Evolutionary conservation across 1,139 yeast genomes (phyloP), one percentile per base, ranked within the genome.

Genomic region (Hemisphaericaspora xylofermentans): DNA sequence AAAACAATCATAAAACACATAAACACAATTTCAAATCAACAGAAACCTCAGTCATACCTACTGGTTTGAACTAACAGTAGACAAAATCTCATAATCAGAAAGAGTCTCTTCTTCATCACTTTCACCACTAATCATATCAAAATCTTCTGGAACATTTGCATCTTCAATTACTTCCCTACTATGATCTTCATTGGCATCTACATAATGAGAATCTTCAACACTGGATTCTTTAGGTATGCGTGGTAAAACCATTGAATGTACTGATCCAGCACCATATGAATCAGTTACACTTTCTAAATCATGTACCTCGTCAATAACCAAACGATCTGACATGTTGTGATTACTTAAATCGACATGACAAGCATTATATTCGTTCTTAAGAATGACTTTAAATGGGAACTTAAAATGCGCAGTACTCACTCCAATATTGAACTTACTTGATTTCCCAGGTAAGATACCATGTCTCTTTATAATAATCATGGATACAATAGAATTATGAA

Each of bases 21-120:
- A 18, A 12, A 31, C 4, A 16, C 6, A 31, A 19, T n/a, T n/a
- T n/a, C n/a, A n/a, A 19, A 31, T 19, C 2, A 19, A 31, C 12
- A 18, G 25, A 18, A 31, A 26, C 12, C 10, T 12, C 8, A 6
- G 12, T 28, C 22, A 15, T n/a, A 32, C 30, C 38, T 36, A 41
- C 28, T 44, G 40, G 24, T 49, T 44, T 26, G 57, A 51, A n/a
- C 43, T 51, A 15, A 53, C 54, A 15, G 70, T 60, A 1, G 74
- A 66, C 43, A 71, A 63, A 16, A 71, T 53, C 46, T 71, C 76
- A 48, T 52, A 71, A 47, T 71, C 77, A 3, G 74, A 68, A 10
- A 52, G 63, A 31, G 50, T 43, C 18, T 60, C 67, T 15, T 54
- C 60, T 10, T 52, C 68, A 36, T 56, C 63, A 26, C 50, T 53